phyloP scores from a whole-genome alignment of 345 rosid genomes.

The Eucalyptus sp. region DNA sequence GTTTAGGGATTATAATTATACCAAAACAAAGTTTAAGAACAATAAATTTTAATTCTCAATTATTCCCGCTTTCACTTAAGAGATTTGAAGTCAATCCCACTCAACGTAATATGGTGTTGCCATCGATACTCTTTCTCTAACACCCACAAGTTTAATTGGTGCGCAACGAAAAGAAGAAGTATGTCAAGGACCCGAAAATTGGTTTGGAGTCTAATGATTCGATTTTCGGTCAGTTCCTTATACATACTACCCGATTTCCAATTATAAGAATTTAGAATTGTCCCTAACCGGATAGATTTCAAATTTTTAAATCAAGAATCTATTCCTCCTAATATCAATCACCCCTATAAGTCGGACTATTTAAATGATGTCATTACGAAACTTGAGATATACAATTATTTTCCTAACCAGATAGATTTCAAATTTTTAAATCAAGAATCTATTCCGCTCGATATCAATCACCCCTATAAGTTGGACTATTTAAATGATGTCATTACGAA shows the following conservation, averaged over 20 bases:
- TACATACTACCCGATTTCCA: neutral
- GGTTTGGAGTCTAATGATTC: neutral
- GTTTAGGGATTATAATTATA: neutral
- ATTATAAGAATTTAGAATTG: neutral
- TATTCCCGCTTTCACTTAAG: neutral
- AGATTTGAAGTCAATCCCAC: neutral
- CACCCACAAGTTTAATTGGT: neutral
- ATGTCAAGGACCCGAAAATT: neutral
- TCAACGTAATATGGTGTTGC: neutral
- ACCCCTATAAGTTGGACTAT: neutral
- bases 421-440: neutral
- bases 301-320: neutral
- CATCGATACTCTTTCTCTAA: neutral
- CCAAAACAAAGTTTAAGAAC: neutral
- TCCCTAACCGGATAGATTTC: neutral
- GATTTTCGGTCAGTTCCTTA: neutral
- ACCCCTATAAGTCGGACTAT: neutral
- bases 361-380: neutral
- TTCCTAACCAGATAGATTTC: neutral
- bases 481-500: neutral
- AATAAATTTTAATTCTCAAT: neutral
- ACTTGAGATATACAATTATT: neutral
- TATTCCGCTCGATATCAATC: neutral
- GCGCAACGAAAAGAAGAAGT: neutral
- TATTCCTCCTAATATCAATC: neutral